These are phyloP conservation scores for Lachnellula cervina DNA, from an alignment of 2,329 filamentous ascomycete species.

Conservation along the genomic window DNA sequence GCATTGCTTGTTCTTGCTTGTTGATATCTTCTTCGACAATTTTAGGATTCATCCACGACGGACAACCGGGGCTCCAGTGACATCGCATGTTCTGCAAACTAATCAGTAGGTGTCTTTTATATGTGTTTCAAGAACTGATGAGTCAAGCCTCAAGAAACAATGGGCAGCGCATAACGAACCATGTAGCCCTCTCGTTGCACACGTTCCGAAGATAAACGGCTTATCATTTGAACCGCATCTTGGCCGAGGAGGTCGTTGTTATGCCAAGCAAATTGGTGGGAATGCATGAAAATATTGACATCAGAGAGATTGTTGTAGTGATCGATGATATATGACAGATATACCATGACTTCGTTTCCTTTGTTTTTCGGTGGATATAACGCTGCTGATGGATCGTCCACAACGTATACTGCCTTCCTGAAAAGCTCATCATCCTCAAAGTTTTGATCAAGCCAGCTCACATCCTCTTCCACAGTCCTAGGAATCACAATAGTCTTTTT, in stretches of 20 bases:
- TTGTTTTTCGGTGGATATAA: slow-evolving; percentile 49
- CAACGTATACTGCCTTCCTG: slow-evolving; percentile 20
- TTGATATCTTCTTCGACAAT: slow-evolving; percentile 33
- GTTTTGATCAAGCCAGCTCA: slow-evolving; percentile 21
- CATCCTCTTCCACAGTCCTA: slow-evolving; percentile 17
- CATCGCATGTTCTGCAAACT: slow-evolving; percentile 48
- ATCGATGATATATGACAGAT: slow-evolving; percentile 55
- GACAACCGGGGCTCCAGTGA: slow-evolving; percentile 37
- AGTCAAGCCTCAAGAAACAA: no score
- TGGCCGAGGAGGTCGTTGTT: slow-evolving; percentile 23
- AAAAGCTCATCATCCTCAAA: slow-evolving; percentile 13
- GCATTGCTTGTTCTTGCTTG: slow-evolving; percentile 40
- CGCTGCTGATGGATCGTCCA: slow-evolving; percentile 27
- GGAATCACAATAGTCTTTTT: slow-evolving; percentile 21
- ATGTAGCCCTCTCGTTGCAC: slow-evolving; percentile 52
- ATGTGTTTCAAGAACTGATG: no score
- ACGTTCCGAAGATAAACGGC: slow-evolving; percentile 20
- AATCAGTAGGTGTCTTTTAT: no score
- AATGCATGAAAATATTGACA: slow-evolving; percentile 32
- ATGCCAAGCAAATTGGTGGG: slow-evolving; percentile 43
- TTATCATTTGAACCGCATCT: slow-evolving; percentile 32
- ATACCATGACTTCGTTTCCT: slow-evolving; percentile 27
- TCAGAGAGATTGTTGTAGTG: slow-evolving; percentile 49
- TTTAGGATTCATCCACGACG: slow-evolving; percentile 38
- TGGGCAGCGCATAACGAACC: background rate